Base-by-base conservation (phyloP, 495 filamentous ascomycete genomes). In the Sporormia fimetaria region DNA sequence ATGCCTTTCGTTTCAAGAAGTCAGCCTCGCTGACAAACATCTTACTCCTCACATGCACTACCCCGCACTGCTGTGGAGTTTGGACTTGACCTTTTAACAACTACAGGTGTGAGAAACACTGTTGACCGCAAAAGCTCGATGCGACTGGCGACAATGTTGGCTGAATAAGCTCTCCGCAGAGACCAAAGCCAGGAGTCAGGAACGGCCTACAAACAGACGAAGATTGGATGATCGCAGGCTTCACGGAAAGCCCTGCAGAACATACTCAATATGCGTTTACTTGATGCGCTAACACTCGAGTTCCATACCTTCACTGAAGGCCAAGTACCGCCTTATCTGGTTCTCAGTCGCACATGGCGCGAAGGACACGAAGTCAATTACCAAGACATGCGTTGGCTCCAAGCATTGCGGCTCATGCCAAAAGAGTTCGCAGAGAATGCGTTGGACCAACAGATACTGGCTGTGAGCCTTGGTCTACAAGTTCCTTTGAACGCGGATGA, bases 321-420 rank as follows among this genome's bases (percentile, higher is more conserved):
- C 11, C 11, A 34, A 17, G 2, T 35, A 2, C 45, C 40, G 10
- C 4, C 9, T 15, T 49, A 49, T 22, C 12, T 35, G 6, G 43
- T 44, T n/a, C 40, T 49, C 18, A 43, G 39, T 3, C 45, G 43
- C 20, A 49, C 38, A 1, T 49, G 45, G 45, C 33, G 42, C 5
- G 14, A 24, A 2, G 45, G n/a, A n/a, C n/a, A 49, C 20, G 45
- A 49, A 17, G 45, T 49, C 15, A 37, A 15, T 18, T 49, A 40
- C 22, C 45, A 49, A 24, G 45, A 49, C 21, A 37, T 49, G 33
- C 28, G 39, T 18, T 49, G 39, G 40, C 17, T 49, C 9, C 18
- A 49, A 21, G 33, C 32, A 26, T 16, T 37, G 17, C 10, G 23
- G n/a, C 11, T 17, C 9, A 14, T 39, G 12, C 34, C 42, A 17